Evolutionary conservation across 495 filamentous ascomycete species (phyloP), one percentile per base, ranked within the genome.

Genomic region (Chaetomium cochliodes): DNA sequence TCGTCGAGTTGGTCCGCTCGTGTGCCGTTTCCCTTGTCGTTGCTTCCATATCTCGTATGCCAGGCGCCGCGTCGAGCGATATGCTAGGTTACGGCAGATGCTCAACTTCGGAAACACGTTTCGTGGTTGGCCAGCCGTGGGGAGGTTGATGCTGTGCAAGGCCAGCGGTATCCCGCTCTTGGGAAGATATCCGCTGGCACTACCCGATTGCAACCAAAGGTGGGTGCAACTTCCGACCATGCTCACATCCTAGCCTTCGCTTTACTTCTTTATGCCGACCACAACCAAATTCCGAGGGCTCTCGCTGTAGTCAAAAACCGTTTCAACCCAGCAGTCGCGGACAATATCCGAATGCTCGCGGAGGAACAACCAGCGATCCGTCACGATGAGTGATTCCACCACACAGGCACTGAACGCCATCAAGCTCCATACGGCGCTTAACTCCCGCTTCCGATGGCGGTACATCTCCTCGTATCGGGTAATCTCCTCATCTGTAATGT

Each of bases 361-460:
- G 62, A 98, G 79, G 76, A 90, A 98, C 60, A 91, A 80, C 92
- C 91, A 98, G 49, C 94, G 80, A 80, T 98, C 94, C 39, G 92
- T 87, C 42, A 97, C 91, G 72, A 98, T 92, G 58, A 92, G 77
- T 28, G 91, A 90, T 77, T 98, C 94, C 33, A 93, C 87, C 16
- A 97, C 87, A 12, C 84, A 84, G 9, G 96, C 91, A 70, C 91
- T 94, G 71, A 96, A 97, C 3, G 94, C 92, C 93, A 98, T 98
- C 70, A 98, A 76, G 68, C 83, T 90, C 94, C 94, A 98, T 42
- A 92, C 80, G 5, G 93, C 81, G 74, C 88, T 92, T 18, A 98
- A 81, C 67, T 96, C 87, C 68, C 93, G 89, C 80, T 88, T 92
- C 65, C 87, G 80, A n/a, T 79, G 78, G 39, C 68, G 69, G 73